Percentiles rank a stretch among this genome's conserved stretches.
phyloP scores from a whole-genome alignment of 495 filamentous ascomycete species.

The Beverwykella pulmonaria region DNA sequence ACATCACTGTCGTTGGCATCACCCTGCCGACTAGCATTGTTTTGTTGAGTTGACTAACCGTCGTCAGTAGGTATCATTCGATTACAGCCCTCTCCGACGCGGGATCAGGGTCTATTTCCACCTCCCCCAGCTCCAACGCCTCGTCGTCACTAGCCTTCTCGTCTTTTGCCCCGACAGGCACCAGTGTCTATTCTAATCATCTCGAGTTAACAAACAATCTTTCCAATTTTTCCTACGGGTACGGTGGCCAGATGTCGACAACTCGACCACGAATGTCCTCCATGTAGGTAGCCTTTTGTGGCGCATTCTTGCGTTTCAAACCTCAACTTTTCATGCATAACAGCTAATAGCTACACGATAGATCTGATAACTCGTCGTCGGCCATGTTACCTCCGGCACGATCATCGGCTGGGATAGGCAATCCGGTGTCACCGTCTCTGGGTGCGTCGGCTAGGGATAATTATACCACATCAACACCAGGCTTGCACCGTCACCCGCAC shows the following conservation, averaged over 20 bases:
- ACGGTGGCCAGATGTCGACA: slow-evolving; percentile 38
- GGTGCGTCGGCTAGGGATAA: slow-evolving; percentile 39
- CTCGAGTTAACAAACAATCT: slow-evolving; percentile 35
- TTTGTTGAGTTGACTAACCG: slow-evolving; percentile 38
- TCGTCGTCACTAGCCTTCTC: slow-evolving; percentile 43
- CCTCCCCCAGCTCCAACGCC: slow-evolving; percentile 44
- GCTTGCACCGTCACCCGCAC: slow-evolving; percentile 27
- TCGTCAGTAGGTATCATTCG: slow-evolving; percentile 40
- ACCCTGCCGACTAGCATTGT: slow-evolving; percentile 29
- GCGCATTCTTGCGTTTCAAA: slow-evolving; percentile 38
- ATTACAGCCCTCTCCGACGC: slow-evolving; percentile 42
- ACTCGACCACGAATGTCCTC: slow-evolving; percentile 37
- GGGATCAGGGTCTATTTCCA: slow-evolving; percentile 44
- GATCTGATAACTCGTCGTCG: slow-evolving; percentile 36
- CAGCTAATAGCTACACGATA: slow-evolving; percentile 41
- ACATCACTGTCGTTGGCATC: slow-evolving; percentile 39
- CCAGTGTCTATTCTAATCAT: slow-evolving; percentile 22
- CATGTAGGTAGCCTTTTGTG: slow-evolving; percentile 44
- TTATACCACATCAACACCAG: slow-evolving; percentile 40
- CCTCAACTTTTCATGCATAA: slow-evolving; percentile 36
- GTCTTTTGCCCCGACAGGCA: slow-evolving; percentile 28
- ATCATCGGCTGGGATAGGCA: slow-evolving; percentile 36
- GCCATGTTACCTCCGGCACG: slow-evolving; percentile 42
- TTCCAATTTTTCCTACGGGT: slow-evolving; percentile 36
- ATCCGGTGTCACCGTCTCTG: slow-evolving; percentile 39